A percentile compares a stretch with the other conserved stretches of the same genome.
These are phyloP conservation scores for Polysphondylium violaceum DNA, from an alignment of 78 protist species.

Conservation along the genomic window DNA sequence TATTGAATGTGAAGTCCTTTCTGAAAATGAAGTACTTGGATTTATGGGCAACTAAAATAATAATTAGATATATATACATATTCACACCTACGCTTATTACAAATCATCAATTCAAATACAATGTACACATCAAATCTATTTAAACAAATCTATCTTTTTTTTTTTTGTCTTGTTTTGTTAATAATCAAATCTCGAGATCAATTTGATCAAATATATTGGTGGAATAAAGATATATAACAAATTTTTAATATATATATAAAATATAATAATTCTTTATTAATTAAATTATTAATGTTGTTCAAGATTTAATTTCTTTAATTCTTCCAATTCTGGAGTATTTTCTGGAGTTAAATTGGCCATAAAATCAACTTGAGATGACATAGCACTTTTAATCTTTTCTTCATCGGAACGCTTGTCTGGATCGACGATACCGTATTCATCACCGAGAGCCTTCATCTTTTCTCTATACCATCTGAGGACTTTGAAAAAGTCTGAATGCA, in stretches of 20 bases:
- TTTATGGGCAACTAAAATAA: conserved; percentile 40
- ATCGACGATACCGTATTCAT: conserved; percentile 74
- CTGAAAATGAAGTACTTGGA: conserved; percentile 57
- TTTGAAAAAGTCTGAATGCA: conserved; percentile 82
- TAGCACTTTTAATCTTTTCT: conserved; percentile 66
- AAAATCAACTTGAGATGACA: conserved; percentile 75
- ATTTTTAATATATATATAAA: too few species aligned
- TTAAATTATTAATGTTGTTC: not conserved
- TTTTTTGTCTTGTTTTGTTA: not conserved
- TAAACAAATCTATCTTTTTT: not conserved
- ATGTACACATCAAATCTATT: not conserved
- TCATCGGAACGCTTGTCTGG: conserved; percentile 59
- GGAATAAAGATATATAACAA: too few species aligned
- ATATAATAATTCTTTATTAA: too few species aligned
- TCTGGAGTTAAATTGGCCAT: conserved; percentile 67
- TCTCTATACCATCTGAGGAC: conserved; percentile 81
- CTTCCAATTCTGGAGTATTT: conserved; percentile 70
- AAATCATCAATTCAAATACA: not conserved
- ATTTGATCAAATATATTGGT: not conserved
- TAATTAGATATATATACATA: not conserved
- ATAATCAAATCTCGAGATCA: not conserved
- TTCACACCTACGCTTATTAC: not conserved
- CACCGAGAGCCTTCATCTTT: conserved; percentile 81
- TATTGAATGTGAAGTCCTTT: conserved; percentile 53
- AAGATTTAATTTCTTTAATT: conserved; percentile 48